phyloP scores from a whole-genome alignment of 2,329 filamentous ascomycete species.

The Aureobasidium leucospermi region DNA sequence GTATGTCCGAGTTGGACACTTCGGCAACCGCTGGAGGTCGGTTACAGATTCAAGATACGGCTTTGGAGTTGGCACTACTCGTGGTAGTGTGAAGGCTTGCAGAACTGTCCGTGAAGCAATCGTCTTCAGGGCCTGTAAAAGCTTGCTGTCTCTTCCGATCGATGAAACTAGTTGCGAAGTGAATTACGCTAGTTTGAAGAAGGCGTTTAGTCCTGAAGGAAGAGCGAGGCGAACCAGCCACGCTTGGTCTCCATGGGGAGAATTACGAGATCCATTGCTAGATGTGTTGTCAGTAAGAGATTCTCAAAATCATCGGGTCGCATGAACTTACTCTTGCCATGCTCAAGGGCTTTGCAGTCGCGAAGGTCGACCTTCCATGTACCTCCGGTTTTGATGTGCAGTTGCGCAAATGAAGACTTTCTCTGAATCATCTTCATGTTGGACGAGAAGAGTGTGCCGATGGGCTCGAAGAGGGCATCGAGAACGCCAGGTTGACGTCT shows the following conservation, averaged over 20 bases:
- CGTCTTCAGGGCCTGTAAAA: too few relatives aligned
- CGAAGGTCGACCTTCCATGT: constrained; percentile 1
- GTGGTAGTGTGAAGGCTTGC: too few relatives aligned
- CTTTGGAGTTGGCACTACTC: too few relatives aligned
- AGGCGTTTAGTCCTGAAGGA: not conserved
- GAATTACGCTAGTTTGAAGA: not conserved
- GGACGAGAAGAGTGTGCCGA: not conserved
- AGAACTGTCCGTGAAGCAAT: too few relatives aligned
- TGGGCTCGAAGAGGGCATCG: not conserved
- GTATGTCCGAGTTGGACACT: too few relatives aligned
- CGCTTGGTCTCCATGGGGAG: not conserved
- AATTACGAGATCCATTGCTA: not conserved
- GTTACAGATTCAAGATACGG: too few relatives aligned
- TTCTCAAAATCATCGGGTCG: not conserved
- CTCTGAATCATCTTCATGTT: constrained; percentile 7
- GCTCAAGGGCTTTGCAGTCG: not conserved
- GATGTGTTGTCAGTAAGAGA: not conserved
- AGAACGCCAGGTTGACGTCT: constrained; percentile 1
- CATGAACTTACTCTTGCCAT: not conserved
- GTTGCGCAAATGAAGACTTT: constrained; percentile 1
- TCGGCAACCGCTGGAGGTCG: too few relatives aligned
- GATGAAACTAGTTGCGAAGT: too few relatives aligned
- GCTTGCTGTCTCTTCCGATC: too few relatives aligned
- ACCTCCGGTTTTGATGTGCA: not conserved
- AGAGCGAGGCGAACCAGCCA: not conserved